Conservation (phyloP, 371 early-diverging fungal species). For the Mortierella sp. region DNA sequence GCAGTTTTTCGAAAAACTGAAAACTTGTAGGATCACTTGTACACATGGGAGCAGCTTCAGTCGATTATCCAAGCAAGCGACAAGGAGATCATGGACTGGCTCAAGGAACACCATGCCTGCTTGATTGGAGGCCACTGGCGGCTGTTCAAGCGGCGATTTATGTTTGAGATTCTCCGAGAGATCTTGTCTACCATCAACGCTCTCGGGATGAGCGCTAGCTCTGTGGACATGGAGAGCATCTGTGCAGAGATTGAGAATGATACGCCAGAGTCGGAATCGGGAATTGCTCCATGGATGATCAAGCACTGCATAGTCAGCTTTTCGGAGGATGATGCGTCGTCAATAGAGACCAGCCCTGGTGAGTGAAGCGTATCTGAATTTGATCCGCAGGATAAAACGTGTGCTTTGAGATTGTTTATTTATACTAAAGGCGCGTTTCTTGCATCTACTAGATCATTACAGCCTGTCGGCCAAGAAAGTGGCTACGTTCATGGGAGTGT, state of each 20-base stretch:
- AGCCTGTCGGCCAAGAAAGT: constrained; percentile 32
- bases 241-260: constrained; percentile 26
- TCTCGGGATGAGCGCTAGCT: constrained; percentile 30
- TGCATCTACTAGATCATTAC: constrained; percentile 12
- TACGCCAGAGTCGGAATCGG: constrained; percentile 25
- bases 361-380: not conserved
- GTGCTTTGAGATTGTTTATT: not conserved
- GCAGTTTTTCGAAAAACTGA: not conserved
- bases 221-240: constrained; percentile 21
- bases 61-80: constrained; percentile 54
- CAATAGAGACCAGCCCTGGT: constrained; percentile 1
- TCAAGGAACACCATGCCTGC: constrained; percentile 45
- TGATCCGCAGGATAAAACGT: not conserved
- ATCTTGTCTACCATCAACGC: constrained; percentile 39
- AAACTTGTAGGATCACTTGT: constrained; percentile 23
- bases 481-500: constrained; percentile 40
- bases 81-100: constrained; percentile 51
- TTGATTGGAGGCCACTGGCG: constrained; percentile 48
- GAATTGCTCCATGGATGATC: constrained; percentile 53
- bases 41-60: constrained; percentile 47
- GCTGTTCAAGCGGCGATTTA: constrained; percentile 42
- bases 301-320: constrained; percentile 43
- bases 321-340: constrained; percentile 17
- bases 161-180: constrained; percentile 52
- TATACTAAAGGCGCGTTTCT: not conserved